phyloP scores from a whole-genome alignment of 305 asterid genomes.

The Solanum hybrid region DNA sequence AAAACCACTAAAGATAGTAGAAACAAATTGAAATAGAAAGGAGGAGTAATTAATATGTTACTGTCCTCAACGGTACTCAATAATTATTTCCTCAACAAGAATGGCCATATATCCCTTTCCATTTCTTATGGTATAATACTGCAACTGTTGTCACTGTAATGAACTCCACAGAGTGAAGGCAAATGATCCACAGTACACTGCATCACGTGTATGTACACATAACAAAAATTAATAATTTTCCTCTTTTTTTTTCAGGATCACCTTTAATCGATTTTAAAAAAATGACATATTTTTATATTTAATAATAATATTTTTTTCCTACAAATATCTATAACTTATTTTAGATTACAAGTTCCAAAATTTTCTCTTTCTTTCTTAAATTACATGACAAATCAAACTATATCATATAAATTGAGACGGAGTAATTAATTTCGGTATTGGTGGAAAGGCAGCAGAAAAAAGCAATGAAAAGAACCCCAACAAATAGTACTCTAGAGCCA shows the following conservation, averaged over 20 bases:
- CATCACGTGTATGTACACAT: neutral
- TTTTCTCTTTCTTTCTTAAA: neutral
- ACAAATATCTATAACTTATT: too few relatives aligned
- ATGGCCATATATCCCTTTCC: neutral
- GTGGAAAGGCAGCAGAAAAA: conserved; percentile 1
- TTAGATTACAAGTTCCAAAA: too few relatives aligned
- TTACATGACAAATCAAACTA: too few relatives aligned
- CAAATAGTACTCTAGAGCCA: conserved; percentile 7
- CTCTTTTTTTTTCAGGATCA: neutral
- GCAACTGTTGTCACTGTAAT: neutral
- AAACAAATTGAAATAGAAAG: neutral
- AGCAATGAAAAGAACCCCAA: neutral
- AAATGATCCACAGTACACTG: neutral
- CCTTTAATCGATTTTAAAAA: too few relatives aligned
- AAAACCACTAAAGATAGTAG: too few relatives aligned
- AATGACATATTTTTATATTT: neutral
- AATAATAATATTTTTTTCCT: too few relatives aligned
- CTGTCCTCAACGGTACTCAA: neutral
- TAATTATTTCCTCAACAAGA: neutral
- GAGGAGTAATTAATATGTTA: too few relatives aligned
- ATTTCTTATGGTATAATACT: neutral
- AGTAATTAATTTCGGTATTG: neutral
- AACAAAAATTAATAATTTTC: neutral
- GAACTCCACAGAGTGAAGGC: neutral
- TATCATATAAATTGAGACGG: too few relatives aligned